These are phyloP conservation scores for Plasmodium vinckei DNA, from an alignment of 169 alveolate species.

Conservation along the genomic window DNA sequence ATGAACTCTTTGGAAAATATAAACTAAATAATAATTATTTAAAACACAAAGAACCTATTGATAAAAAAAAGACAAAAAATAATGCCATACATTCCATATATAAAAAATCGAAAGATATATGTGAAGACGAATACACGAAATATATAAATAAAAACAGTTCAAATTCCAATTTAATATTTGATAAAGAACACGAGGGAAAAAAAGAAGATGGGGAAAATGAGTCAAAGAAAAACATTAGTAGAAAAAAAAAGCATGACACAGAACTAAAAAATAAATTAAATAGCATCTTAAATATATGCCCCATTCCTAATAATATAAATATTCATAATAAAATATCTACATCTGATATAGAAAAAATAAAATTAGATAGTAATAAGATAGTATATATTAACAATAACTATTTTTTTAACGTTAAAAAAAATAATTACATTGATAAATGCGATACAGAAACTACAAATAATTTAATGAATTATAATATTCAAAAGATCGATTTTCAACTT, in stretches of 20 bases:
- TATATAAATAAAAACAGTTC: constrained; percentile 5
- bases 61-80: constrained; percentile 6
- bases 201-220: constrained; percentile 20
- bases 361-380: constrained; percentile 37
- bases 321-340: constrained; percentile 67
- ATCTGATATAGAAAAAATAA: constrained; percentile 54
- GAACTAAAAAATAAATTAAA: constrained; percentile 49
- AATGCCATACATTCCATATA: background rate
- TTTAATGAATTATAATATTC: constrained; percentile 48
- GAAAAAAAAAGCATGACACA: constrained; percentile 9
- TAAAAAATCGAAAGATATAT: constrained; percentile 8
- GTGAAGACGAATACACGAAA: constrained; percentile 10
- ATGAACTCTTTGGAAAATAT: constrained; percentile 8
- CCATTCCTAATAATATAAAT: constrained; percentile 56
- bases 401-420: constrained; percentile 57
- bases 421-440: constrained; percentile 24
- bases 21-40: constrained; percentile 21
- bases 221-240: background rate
- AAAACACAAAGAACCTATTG: constrained; percentile 7
- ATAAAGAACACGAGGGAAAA: constrained; percentile 4
- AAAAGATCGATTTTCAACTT: constrained; percentile 50
- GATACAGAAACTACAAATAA: constrained; percentile 19
- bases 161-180: constrained; percentile 2
- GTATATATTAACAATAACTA: constrained; percentile 55
- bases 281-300: constrained; percentile 33